Conservation (phyloP, 371 early-diverging fungal genomes). For the Encephalitozoon hellem region DNA sequence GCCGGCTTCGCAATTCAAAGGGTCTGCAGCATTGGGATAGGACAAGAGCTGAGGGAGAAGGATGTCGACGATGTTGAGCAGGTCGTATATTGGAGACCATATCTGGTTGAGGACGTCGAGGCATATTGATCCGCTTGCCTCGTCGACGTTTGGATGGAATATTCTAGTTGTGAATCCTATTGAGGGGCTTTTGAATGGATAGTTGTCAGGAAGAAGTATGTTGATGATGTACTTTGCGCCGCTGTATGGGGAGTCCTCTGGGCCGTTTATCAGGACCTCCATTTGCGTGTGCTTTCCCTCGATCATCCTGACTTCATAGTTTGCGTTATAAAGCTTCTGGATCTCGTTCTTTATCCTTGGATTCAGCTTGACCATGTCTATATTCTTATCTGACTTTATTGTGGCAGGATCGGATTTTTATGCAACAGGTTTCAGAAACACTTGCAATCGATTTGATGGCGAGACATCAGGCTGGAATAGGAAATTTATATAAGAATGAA, state of each 20-base stretch:
- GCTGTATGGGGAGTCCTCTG: conserved; percentile 70
- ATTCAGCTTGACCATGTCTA: conserved; percentile 29
- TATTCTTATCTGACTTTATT: conserved; percentile 15
- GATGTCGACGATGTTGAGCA: conserved; percentile 92
- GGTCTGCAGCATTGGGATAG: conserved; percentile 96
- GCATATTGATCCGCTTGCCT: conserved; percentile 93
- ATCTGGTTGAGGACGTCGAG: conserved; percentile 97
- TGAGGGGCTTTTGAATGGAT: conserved; percentile 95
- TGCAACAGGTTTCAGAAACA: not conserved
- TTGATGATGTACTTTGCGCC: conserved; percentile 89
- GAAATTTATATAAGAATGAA: not conserved
- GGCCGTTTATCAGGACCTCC: conserved; percentile 46
- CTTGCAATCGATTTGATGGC: not conserved
- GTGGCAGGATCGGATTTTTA: not conserved
- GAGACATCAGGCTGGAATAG: not conserved
- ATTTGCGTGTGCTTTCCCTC: conserved; percentile 39
- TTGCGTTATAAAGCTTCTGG: conserved; percentile 50
- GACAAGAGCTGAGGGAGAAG: conserved; percentile 89
- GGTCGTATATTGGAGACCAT: conserved; percentile 82
- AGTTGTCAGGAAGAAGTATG: conserved; percentile 92
- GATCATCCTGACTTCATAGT: conserved; percentile 42
- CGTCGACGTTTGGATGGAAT: conserved; percentile 98
- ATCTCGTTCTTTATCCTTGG: conserved; percentile 49
- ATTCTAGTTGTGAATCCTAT: conserved; percentile 97
- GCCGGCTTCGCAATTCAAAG: conserved; percentile 96